A percentile compares a stretch with the other conserved stretches of the same genome.
These are phyloP conservation scores for Pseudogymnoascus sp. DNA, from an alignment of 2,329 filamentous ascomycete genomes.

Conservation along the genomic window DNA sequence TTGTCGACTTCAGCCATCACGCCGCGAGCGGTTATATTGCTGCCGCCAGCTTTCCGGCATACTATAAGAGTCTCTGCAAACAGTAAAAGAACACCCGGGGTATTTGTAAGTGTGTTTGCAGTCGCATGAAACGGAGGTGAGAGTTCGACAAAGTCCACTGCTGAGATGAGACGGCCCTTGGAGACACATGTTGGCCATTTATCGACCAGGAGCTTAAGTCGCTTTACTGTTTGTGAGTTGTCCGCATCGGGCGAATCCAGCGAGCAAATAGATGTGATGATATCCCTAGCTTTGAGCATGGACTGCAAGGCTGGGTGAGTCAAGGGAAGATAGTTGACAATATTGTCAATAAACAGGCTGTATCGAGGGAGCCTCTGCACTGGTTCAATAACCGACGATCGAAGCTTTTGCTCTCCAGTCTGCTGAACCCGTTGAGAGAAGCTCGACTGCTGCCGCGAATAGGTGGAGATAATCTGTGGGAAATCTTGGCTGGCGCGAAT, in stretches of 20 bases:
- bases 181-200: slow-evolving; percentile 67
- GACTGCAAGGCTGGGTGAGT: slow-evolving; percentile 75
- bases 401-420: slow-evolving; percentile 81
- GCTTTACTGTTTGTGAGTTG: slow-evolving; percentile 65
- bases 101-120: slow-evolving; percentile 26
- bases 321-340: slow-evolving; percentile 75
- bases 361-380: slow-evolving; percentile 92
- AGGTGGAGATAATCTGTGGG: slow-evolving; percentile 68
- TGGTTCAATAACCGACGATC: slow-evolving; percentile 89
- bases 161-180: slow-evolving; percentile 70
- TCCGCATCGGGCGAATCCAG: slow-evolving; percentile 68
- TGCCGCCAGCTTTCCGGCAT: slow-evolving; percentile 59
- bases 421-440: slow-evolving; percentile 74
- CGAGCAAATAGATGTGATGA: slow-evolving; percentile 93
- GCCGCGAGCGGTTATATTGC: slow-evolving; percentile 63
- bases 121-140: slow-evolving; percentile 56
- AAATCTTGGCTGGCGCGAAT: slow-evolving; percentile 86
- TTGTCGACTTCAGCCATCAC: slow-evolving; percentile 80
- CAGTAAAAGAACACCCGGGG: slow-evolving; percentile 66
- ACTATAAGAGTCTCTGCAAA: slow-evolving; percentile 78
- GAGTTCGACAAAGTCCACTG: slow-evolving; percentile 72
- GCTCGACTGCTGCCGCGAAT: slow-evolving; percentile 73
- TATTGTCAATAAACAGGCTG: slow-evolving; percentile 92
- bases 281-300: slow-evolving; percentile 82
- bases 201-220: slow-evolving; percentile 68